Conservation (phyloP, 345 rosid genomes). For the Populus deltoides region DNA sequence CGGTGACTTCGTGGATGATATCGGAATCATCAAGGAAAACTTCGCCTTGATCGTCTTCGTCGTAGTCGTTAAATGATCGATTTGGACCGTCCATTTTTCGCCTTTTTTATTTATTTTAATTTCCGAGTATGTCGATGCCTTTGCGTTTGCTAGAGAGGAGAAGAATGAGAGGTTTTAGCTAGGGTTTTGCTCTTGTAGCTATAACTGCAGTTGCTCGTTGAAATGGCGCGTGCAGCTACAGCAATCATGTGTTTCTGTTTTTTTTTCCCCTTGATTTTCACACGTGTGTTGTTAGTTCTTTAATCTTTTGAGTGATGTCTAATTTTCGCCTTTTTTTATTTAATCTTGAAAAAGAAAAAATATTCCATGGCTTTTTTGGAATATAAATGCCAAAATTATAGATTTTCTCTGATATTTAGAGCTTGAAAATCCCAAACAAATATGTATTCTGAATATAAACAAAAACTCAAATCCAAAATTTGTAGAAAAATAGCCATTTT, state of each 20-base stretch:
- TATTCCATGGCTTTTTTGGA: not conserved
- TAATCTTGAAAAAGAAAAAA: not conserved
- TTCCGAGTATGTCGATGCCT: not conserved
- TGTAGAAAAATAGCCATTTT: no score
- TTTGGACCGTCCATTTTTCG: not conserved
- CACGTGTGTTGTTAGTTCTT: no score
- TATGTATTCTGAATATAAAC: no score
- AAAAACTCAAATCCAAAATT: no score
- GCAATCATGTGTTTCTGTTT: not conserved
- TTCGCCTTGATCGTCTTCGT: constrained; percentile 21
- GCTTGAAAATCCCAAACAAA: no score
- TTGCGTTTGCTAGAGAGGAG: not conserved
- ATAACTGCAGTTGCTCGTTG: not conserved
- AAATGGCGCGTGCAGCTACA: not conserved
- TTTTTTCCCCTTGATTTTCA: no score
- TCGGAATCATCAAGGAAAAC: constrained; percentile 76
- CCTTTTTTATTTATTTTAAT: not conserved
- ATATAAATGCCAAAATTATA: no score
- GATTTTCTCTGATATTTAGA: no score
- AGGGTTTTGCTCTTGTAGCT: not conserved
- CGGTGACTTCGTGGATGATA: constrained; percentile 55
- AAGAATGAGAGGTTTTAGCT: not conserved
- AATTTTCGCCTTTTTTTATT: not conserved
- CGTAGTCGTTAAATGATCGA: constrained; percentile 7
- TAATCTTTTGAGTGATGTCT: no score